phyloP scores from a whole-genome alignment of 768 basidiomycete species.

The Russula compacta region DNA sequence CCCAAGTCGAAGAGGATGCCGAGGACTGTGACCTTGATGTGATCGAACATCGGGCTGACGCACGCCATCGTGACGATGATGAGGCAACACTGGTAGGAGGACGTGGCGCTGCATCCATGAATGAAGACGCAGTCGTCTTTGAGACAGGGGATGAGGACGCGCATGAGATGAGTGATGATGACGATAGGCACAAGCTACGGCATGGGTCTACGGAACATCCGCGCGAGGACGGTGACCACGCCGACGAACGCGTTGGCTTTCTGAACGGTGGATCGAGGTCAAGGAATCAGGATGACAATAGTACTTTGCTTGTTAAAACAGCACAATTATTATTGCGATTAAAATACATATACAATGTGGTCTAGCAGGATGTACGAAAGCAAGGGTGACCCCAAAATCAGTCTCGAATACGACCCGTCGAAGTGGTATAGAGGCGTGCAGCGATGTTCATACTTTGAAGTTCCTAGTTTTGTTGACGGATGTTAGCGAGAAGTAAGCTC shows the following conservation, averaged over 20 bases:
- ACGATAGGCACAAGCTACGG: constrained; percentile 33
- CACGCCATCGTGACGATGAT: constrained; percentile 44
- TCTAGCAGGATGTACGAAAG: constrained; percentile 13
- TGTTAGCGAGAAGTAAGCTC: background rate
- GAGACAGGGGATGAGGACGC: constrained; percentile 84
- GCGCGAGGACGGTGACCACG: constrained; percentile 38
- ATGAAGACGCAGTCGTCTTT: constrained; percentile 73
- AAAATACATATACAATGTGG: constrained; percentile 30
- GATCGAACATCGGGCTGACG: constrained; percentile 45
- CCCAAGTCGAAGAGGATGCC: constrained; percentile 89
- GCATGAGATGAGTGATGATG: constrained; percentile 48
- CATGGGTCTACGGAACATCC: constrained; percentile 44
- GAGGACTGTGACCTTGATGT: constrained; percentile 87
- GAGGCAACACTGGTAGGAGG: constrained; percentile 66
- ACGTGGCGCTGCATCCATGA: constrained; percentile 39
- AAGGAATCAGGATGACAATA: constrained; percentile 11
- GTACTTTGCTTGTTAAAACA: background rate
- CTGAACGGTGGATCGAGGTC: constrained; percentile 32
- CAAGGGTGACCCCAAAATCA: constrained; percentile 18
- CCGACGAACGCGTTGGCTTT: constrained; percentile 59
- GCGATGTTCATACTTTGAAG: constrained; percentile 95
- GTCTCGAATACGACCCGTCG: constrained; percentile 78
- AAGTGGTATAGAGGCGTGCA: constrained; percentile 76
- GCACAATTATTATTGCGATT: constrained; percentile 15
- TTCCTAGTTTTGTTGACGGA: constrained; percentile 41